Conservation (phyloP, 495 filamentous ascomycete genomes). For the Podospora didyma region DNA sequence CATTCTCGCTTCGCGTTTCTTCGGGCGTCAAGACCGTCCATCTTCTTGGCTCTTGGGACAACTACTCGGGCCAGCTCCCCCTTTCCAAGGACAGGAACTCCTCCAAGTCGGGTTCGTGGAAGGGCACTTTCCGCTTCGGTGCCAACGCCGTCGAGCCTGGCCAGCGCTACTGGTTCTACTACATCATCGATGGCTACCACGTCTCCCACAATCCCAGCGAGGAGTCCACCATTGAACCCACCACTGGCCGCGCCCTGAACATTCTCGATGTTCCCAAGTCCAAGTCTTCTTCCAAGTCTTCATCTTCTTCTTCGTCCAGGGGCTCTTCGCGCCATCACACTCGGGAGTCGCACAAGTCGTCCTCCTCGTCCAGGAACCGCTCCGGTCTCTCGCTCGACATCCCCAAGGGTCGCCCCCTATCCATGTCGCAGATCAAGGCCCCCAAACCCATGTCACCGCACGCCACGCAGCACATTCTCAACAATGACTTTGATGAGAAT, state of each 20-base stretch:
- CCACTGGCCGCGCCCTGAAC: slow-evolving; percentile 91
- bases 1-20: slow-evolving; percentile 91
- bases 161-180: slow-evolving; percentile 99
- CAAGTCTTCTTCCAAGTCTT: slow-evolving; percentile 42
- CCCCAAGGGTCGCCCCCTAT: slow-evolving; percentile 81
- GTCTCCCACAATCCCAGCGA: slow-evolving; percentile 94
- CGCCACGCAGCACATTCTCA: slow-evolving; percentile 78
- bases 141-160: slow-evolving; percentile 75
- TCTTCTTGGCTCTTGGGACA: slow-evolving; percentile 96
- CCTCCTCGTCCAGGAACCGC: slow-evolving; percentile 19
- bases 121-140: slow-evolving; percentile 95
- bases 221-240: slow-evolving; percentile 88
- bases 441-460: slow-evolving; percentile 86
- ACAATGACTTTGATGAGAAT: slow-evolving; percentile 66
- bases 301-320: slow-evolving; percentile 40
- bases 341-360: slow-evolving; percentile 27
- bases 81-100: slow-evolving; percentile 78
- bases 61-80: slow-evolving; percentile 88
- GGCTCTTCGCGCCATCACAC: slow-evolving; percentile 28
- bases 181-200: slow-evolving; percentile 99
- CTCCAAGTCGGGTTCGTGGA: slow-evolving; percentile 81
- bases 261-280: slow-evolving; percentile 58
- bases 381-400: slow-evolving; percentile 51
- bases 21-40: slow-evolving; percentile 97
- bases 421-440: slow-evolving; percentile 80